Evolutionary conservation across 2,329 filamentous ascomycete genomes (phyloP).

Genomic region (Parafenestella ontariensis): DNA sequence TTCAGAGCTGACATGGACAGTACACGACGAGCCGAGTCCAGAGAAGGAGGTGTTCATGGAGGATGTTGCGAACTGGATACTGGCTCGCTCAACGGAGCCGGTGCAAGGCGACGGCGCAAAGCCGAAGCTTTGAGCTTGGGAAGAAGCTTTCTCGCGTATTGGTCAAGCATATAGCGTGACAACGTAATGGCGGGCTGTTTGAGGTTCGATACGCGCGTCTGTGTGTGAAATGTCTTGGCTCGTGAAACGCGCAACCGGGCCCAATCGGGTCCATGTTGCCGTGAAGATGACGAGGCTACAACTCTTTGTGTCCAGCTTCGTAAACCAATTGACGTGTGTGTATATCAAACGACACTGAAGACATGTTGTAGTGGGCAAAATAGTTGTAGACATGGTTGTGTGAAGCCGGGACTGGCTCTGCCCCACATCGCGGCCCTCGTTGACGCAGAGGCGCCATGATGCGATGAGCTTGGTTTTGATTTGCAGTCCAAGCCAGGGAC

Average conservation of each 20-base stretch:
- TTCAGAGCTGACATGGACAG: conserved; percentile 31
- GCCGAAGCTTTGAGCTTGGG: conserved; percentile 40
- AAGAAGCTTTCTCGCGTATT: conserved; percentile 1
- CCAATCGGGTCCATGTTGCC: conserved; percentile 1
- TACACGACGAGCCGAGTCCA: conserved; percentile 47
- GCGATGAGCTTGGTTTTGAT: conserved; percentile 15
- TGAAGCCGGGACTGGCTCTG: neutral
- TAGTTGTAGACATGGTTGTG: too few relatives aligned
- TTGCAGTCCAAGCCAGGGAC: conserved; percentile 19
- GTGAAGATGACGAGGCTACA: conserved; percentile 10
- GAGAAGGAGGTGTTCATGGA: conserved; percentile 45
- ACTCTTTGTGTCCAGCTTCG: neutral
- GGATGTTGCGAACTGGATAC: conserved; percentile 47
- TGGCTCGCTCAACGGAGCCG: conserved; percentile 40
- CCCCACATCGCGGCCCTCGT: neutral
- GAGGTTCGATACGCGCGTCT: conserved; percentile 16
- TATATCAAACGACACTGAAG: too few relatives aligned
- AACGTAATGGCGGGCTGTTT: conserved; percentile 10
- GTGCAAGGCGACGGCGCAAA: conserved; percentile 39
- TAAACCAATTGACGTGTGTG: neutral
- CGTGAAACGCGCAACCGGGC: conserved; percentile 16
- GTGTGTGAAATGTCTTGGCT: conserved; percentile 2
- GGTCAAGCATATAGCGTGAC: conserved; percentile 9
- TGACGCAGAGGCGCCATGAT: conserved; percentile 18
- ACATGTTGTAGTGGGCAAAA: too few relatives aligned